Percentiles rank a stretch among this genome's conserved stretches.
Conservation (phyloP, 208 protist species). For the Naegleria gruberi region DNA sequence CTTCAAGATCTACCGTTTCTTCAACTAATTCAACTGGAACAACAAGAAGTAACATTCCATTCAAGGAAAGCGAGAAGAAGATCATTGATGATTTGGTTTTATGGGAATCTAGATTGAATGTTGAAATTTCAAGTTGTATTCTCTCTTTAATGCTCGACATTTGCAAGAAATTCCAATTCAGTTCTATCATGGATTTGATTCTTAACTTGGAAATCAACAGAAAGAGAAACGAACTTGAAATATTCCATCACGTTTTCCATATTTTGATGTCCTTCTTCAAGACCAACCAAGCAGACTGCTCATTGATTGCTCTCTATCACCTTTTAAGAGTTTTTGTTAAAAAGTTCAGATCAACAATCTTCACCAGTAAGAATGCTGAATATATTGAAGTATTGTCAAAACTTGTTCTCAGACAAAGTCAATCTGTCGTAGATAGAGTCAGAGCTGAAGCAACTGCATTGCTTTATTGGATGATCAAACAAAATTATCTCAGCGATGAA, state of each 20-base stretch:
- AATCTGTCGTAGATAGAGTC: not conserved
- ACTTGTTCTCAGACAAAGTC: not conserved
- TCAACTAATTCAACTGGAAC: too few species aligned
- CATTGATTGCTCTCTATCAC: not conserved
- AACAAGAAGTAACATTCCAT: not conserved
- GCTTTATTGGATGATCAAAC: not conserved
- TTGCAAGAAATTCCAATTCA: not conserved
- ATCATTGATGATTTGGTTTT: constrained; percentile 15
- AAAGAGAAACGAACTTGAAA: not conserved
- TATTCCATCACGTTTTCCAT: not conserved
- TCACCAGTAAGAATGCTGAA: not conserved
- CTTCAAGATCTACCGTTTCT: not conserved
- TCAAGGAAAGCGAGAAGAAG: not conserved
- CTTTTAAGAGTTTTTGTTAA: not conserved
- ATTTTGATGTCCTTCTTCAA: not conserved
- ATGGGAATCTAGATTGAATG: constrained; percentile 5
- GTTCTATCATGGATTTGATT: not conserved
- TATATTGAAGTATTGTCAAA: not conserved
- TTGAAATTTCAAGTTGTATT: not conserved
- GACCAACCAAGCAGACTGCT: not conserved
- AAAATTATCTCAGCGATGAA: constrained; percentile 23
- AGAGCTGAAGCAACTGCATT: not conserved
- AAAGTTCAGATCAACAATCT: not conserved
- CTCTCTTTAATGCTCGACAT: not conserved
- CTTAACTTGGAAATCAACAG: not conserved